Base-by-base conservation (phyloP, 2,329 filamentous ascomycete species). In the Trichoderma semiorbis region DNA sequence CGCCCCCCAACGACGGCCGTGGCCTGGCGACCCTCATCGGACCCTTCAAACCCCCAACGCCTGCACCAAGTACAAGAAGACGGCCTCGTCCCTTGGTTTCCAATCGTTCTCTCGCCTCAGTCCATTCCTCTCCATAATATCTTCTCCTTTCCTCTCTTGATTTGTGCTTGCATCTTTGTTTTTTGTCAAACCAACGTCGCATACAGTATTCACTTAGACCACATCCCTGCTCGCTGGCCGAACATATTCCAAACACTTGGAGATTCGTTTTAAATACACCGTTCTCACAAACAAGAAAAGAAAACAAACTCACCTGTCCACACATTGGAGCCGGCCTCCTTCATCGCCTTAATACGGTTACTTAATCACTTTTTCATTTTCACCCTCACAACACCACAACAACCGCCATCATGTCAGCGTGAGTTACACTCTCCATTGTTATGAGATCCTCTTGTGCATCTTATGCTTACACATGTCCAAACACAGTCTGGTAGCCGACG, bases 401-500 rank as follows among this genome's bases (percentile, higher is more conserved):
- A 71, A 53, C 68, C 39, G 53, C 68, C 58, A 72, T 69, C 68
- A 81, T 82, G 80, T 82, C 80, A 73, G 75, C 80, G 81, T 82
- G 78, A 76, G 81, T 78, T 65, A 39, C 66, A 53, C 7, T 2
- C 14, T 16, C 14, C 43, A 62, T 69, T 3, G 21, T 10, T 26
- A 30, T 72, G 30, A 43, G 16, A 28, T n/a, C 8, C 39, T 50
- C 34, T 61, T 26, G 55, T 57, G 47, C 10, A 30, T 10, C 62
- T 71, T 72, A 71, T 66, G 73, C 76, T 78, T 74, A 80, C 75
- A 79, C 75, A 64, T 53, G 6, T 53, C 4, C 16, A 30, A 16
- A n/a, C 66, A 73, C 77, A 89, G 87, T 87, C 87, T 89, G 85
- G 86, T 82, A 88, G 87, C 84, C 81, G 85, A 87, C 83, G 85